Conservation (phyloP, 2,329 filamentous ascomycete genomes). For the Aspergillus quadrilineatus region DNA sequence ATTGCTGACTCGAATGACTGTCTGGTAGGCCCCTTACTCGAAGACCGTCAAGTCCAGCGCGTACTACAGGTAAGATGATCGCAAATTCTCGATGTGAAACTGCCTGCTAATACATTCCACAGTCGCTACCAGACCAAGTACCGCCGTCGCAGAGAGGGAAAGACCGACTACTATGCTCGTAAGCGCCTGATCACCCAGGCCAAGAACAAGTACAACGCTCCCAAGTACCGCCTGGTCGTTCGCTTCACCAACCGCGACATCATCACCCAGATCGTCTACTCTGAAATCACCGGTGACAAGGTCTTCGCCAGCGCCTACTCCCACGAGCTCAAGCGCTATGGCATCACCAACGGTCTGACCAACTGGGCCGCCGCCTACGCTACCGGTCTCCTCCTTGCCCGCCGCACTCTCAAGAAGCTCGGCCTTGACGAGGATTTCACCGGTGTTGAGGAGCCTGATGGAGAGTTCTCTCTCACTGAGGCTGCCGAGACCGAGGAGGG, state of each 20-base stretch:
- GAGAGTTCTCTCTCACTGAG: conserved; percentile 95
- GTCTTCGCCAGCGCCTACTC: conserved; percentile 89
- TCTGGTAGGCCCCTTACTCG: conserved; percentile 69
- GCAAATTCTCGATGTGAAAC: neutral
- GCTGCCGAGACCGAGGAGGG: conserved; percentile 85
- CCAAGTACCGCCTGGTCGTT: conserved; percentile 99
- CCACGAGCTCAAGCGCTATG: conserved; percentile 97
- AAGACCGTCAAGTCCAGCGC: conserved; percentile 97
- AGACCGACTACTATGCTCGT: conserved; percentile 99
- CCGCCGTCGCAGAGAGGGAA: conserved; percentile 91
- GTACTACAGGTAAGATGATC: conserved; percentile 87
- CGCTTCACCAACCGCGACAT: conserved; percentile 99
- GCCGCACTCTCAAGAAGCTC: conserved; percentile 96
- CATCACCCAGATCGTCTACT: conserved; percentile 94
- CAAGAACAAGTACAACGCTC: conserved; percentile 99
- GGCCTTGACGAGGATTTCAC: conserved; percentile 88
- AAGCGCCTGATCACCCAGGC: conserved; percentile 99
- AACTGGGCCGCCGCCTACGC: conserved; percentile 99
- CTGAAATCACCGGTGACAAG: conserved; percentile 97
- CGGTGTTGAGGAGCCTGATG: conserved; percentile 95
- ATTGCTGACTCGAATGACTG: conserved; percentile 92
- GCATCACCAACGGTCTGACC: conserved; percentile 96
- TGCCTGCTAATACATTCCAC: conserved; percentile 24
- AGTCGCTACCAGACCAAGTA: conserved; percentile 99
- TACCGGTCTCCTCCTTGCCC: conserved; percentile 94